These are phyloP conservation scores for Boletus pseudo-olivaceus DNA, from an alignment of 768 basidiomycete species.

Conservation along the genomic window DNA sequence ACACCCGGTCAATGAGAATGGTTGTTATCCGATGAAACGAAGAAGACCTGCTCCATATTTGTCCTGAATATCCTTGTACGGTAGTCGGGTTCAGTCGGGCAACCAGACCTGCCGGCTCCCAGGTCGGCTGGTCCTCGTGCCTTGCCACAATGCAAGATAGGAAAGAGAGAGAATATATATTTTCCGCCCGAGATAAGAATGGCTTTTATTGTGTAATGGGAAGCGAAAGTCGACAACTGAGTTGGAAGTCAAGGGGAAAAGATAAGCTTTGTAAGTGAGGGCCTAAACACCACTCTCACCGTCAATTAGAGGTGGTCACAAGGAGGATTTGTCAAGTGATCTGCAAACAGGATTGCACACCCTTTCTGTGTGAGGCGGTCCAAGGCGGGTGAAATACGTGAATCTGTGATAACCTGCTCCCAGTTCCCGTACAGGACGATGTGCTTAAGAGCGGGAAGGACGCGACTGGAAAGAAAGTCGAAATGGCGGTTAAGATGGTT, in stretches of 20 bases:
- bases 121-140: background rate
- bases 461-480: constrained; percentile 35
- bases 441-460: constrained; percentile 44
- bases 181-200: background rate
- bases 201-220: background rate
- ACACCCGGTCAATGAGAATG: background rate
- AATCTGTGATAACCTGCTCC: constrained; percentile 37
- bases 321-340: constrained; percentile 4
- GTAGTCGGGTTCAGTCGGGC: background rate
- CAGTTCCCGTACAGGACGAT: constrained; percentile 56
- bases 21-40: background rate
- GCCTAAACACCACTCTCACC: background rate
- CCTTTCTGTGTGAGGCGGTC: constrained; percentile 34
- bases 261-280: background rate
- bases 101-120: background rate
- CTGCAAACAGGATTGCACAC: constrained; percentile 25
- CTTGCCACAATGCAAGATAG: background rate
- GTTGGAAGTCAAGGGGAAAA: background rate
- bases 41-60: background rate
- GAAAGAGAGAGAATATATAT: background rate
- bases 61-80: background rate
- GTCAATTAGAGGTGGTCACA: constrained; percentile 19
- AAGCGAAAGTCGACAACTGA: background rate
- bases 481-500: constrained; percentile 42
- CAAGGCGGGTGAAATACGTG: constrained; percentile 34